phyloP scores from a whole-genome alignment of 106 monocot genomes.

The Amphibolis antarctica region DNA sequence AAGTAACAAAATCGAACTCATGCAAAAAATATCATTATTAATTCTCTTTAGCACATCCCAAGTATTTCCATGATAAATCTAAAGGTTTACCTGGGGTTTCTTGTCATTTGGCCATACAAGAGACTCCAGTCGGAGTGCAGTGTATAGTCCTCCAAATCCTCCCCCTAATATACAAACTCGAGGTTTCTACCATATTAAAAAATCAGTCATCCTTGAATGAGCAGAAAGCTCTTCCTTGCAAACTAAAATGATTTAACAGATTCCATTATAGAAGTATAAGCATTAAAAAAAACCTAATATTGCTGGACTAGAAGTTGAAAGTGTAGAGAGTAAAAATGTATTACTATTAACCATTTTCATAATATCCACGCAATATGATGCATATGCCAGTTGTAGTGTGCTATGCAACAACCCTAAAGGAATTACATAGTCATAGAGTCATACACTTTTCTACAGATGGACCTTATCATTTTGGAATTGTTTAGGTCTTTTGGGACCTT shows the following conservation, averaged over 20 bases:
- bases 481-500: no score
- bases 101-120: slow-evolving; percentile 84
- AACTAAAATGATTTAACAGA: background rate
- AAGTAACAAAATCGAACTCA: no score
- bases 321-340: background rate
- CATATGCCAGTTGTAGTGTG: background rate
- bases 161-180: slow-evolving; percentile 91
- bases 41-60: no score
- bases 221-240: background rate
- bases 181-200: slow-evolving; percentile 41
- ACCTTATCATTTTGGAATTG: no score
- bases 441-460: no score
- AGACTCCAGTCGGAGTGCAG: slow-evolving; percentile 85
- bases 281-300: background rate
- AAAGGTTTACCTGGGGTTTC: slow-evolving; percentile 58
- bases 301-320: background rate
- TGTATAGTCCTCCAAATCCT: slow-evolving; percentile 94
- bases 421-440: no score
- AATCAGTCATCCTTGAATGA: background rate
- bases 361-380: background rate
- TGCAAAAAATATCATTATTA: no score
- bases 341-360: background rate
- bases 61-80: no score
- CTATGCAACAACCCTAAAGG: no score
- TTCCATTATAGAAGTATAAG: background rate